phyloP scores from a whole-genome alignment of 371 early-diverging fungal genomes.

The Mucor racemosus region DNA sequence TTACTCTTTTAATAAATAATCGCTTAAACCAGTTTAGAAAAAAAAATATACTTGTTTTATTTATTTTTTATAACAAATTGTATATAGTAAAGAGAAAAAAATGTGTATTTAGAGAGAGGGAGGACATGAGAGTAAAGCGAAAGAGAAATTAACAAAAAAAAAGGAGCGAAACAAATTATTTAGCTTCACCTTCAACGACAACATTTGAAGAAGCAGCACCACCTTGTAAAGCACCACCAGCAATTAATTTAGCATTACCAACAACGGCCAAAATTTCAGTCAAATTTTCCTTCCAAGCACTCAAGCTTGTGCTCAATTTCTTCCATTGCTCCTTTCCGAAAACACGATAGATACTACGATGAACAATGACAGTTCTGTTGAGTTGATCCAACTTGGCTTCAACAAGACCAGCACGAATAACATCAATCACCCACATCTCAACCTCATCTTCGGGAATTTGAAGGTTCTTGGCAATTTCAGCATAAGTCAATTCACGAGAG shows the following conservation, averaged over 20 bases:
- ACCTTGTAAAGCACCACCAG: conserved; percentile 52
- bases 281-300: conserved; percentile 82
- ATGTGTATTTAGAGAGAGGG: not conserved
- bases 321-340: conserved; percentile 87
- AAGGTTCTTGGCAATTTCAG: conserved; percentile 73
- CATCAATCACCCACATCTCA: conserved; percentile 93
- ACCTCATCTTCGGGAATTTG: conserved; percentile 83
- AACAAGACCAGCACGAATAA: conserved; percentile 89
- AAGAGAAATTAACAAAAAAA: not conserved
- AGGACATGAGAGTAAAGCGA: not conserved
- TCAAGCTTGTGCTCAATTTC: conserved; percentile 68
- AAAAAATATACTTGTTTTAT: conserved; percentile 2
- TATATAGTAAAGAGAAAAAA: not conserved
- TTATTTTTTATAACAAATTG: conserved; percentile 1
- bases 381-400: conserved; percentile 95
- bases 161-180: conserved; percentile 4
- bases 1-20: not conserved
- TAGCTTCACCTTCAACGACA: conserved; percentile 39
- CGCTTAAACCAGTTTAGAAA: not conserved
- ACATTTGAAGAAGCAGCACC: conserved; percentile 41
- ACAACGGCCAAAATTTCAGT: conserved; percentile 81
- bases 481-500: conserved; percentile 73
- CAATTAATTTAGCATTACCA: conserved; percentile 80
- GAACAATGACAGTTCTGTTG: conserved; percentile 71
- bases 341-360: conserved; percentile 85